phyloP scores from a whole-genome alignment of 257 asterid genomes.

The Mentha longifolia region DNA sequence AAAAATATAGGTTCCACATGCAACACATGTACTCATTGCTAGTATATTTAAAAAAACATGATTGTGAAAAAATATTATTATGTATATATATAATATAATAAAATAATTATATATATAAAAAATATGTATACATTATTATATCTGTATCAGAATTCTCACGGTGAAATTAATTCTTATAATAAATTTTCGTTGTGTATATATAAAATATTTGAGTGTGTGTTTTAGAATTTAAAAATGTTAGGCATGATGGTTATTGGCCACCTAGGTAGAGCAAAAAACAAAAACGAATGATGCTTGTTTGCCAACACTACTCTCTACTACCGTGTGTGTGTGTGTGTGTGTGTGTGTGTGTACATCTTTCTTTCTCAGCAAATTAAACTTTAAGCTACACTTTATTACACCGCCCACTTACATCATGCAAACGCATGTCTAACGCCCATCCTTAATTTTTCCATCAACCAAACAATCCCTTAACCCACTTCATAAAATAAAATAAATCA shows the following conservation, averaged over 20 bases:
- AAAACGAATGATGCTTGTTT: constrained; percentile 66
- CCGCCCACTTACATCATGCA: constrained; percentile 46
- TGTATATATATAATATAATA: too few species aligned
- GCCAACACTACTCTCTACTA: constrained; percentile 46
- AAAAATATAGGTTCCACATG: too few species aligned
- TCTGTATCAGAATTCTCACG: too few species aligned
- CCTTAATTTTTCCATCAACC: background rate
- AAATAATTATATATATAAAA: too few species aligned
- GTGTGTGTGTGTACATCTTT: background rate
- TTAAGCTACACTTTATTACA: background rate
- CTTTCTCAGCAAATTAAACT: background rate
- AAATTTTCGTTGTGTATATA: too few species aligned
- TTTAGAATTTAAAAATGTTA: background rate
- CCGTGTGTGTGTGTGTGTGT: background rate
- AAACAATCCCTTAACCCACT: background rate
- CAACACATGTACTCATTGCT: too few species aligned
- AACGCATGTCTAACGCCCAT: constrained; percentile 42
- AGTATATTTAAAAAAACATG: too few species aligned
- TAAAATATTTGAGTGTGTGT: too few species aligned
- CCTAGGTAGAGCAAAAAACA: constrained; percentile 51
- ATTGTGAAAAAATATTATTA: too few species aligned
- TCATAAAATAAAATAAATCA: background rate
- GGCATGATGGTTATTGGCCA: constrained; percentile 53
- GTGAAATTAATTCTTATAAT: too few species aligned
- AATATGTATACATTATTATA: too few species aligned